Conservation (phyloP, 2,329 filamentous ascomycete genomes). For the Leptographium flavum region DNA sequence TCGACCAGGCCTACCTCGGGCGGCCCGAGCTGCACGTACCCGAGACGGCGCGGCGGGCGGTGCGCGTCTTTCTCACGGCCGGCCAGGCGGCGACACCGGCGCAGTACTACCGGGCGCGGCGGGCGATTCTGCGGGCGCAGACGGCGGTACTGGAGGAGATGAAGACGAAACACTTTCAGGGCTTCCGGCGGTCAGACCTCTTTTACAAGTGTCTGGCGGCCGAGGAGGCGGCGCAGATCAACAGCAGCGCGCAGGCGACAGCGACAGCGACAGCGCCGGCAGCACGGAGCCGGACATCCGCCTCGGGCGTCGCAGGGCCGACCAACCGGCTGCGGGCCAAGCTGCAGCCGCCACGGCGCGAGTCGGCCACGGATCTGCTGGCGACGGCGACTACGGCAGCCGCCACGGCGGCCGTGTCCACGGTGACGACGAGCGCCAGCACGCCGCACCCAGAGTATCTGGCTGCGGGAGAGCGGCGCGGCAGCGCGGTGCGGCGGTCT, state of each 20-base stretch:
- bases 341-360: conserved; percentile 20
- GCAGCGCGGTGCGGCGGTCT: conserved; percentile 37
- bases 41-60: conserved; percentile 50
- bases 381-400: conserved; percentile 19
- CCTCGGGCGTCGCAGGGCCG: neutral
- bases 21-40: conserved; percentile 70
- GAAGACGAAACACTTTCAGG: conserved; percentile 64
- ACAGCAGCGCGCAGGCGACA: conserved; percentile 6
- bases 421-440: too few species aligned
- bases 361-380: conserved; percentile 34
- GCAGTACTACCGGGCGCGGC: conserved; percentile 73
- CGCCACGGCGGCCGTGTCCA: neutral
- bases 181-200: conserved; percentile 83
- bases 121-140: conserved; percentile 69
- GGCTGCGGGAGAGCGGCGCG: neutral
- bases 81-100: conserved; percentile 61
- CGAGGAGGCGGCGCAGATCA: conserved; percentile 50
- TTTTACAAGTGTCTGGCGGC: conserved; percentile 94
- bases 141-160: conserved; percentile 73
- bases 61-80: conserved; percentile 65
- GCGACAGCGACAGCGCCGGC: conserved; percentile 2
- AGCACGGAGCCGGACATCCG: neutral
- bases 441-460: neutral
- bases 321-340: neutral
- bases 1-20: conserved; percentile 77